Conservation (phyloP, 1,284 basidiomycete genomes). For the Laetiporus sulphureus region DNA sequence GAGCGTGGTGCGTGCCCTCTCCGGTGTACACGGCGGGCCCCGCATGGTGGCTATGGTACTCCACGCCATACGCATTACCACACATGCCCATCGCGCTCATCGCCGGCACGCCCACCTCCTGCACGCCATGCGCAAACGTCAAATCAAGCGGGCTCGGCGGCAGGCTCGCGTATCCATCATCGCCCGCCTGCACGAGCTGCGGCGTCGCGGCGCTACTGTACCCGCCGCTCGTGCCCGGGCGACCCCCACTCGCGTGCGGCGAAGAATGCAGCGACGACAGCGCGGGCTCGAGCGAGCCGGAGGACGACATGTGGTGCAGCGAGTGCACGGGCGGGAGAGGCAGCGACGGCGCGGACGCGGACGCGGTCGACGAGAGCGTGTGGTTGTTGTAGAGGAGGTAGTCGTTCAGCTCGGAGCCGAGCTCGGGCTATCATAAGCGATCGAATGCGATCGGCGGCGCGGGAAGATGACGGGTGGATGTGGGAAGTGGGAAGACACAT, state of each 20-base stretch:
- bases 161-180: constrained; percentile 25
- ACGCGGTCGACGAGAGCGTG: not conserved
- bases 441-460: not conserved
- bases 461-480: not conserved
- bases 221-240: constrained; percentile 7
- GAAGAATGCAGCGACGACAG: constrained; percentile 7
- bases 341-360: not conserved
- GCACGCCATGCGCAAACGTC: constrained; percentile 10
- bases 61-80: no score
- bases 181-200: constrained; percentile 21
- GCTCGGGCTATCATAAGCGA: constrained; percentile 10
- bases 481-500: not conserved
- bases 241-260: constrained; percentile 5
- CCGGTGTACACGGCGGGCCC: not conserved
- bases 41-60: not conserved
- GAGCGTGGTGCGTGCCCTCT: no score
- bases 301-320: not conserved
- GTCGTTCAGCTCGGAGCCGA: constrained; percentile 9
- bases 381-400: constrained; percentile 3
- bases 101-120: not conserved
- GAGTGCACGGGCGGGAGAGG: not conserved
- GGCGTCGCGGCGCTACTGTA: constrained; percentile 12
- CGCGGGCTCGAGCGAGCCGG: constrained; percentile 4
- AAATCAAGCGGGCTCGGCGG: constrained; percentile 26
- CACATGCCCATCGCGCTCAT: not conserved